phyloP scores from a whole-genome alignment of 2,329 filamentous ascomycete species.

The Cyanodermella asteris region DNA sequence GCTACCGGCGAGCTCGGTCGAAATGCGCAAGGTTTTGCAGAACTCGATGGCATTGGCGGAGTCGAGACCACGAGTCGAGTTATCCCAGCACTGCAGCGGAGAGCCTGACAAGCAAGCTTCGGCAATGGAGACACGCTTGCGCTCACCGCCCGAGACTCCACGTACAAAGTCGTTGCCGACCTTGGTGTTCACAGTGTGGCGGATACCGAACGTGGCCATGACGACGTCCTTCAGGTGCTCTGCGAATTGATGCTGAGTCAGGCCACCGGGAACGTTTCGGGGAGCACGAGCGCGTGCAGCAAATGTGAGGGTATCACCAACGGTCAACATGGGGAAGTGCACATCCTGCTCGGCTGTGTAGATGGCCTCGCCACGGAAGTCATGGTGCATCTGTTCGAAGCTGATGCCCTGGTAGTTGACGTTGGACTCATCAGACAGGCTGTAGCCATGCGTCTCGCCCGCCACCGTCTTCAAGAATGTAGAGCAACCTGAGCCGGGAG shows the following conservation, averaged over 20 bases:
- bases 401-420: conserved; percentile 57
- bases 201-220: conserved; percentile 31
- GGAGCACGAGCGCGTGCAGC: conserved; percentile 31
- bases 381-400: conserved; percentile 51
- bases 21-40: conserved; percentile 27
- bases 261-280: conserved; percentile 16
- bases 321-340: conserved; percentile 35
- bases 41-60: conserved; percentile 37
- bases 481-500: conserved; percentile 38
- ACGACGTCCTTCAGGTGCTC: conserved; percentile 26
- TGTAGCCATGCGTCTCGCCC: conserved; percentile 63
- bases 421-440: conserved; percentile 44
- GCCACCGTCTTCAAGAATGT: conserved; percentile 70
- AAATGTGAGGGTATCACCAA: conserved; percentile 34
- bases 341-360: conserved; percentile 31
- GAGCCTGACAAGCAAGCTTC: conserved; percentile 16
- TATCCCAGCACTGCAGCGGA: conserved; percentile 21
- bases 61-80: conserved; percentile 30
- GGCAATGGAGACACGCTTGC: conserved; percentile 39
- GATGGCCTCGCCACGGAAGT: conserved; percentile 66
- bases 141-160: conserved; percentile 38
- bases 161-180: conserved; percentile 37
- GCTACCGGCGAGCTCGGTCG: conserved; percentile 26
- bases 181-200: conserved; percentile 22
- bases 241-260: conserved; percentile 22